These are phyloP conservation scores for Fusarium coicis DNA, from an alignment of 2,329 filamentous ascomycete species.

Conservation along the genomic window DNA sequence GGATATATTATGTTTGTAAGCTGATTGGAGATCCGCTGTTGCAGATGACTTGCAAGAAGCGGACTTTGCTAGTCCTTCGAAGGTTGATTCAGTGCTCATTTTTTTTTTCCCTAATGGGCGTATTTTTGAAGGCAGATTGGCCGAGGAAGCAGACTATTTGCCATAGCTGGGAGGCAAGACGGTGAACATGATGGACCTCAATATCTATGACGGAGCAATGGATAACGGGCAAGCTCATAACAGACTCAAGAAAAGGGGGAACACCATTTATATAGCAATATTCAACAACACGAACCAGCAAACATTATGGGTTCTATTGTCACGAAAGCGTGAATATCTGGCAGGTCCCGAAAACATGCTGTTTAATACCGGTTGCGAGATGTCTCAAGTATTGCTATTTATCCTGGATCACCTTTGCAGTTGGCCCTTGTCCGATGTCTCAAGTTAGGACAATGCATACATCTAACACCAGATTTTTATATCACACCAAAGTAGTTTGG, in stretches of 20 bases:
- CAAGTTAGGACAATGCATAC: background rate
- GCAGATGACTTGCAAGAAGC: background rate
- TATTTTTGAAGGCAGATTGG: background rate
- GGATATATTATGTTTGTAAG: background rate
- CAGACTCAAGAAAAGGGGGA: background rate
- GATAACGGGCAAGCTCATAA: background rate
- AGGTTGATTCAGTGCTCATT: background rate
- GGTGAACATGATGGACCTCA: background rate
- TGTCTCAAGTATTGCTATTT: slow-evolving; percentile 17
- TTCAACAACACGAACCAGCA: background rate
- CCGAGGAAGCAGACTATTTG: background rate
- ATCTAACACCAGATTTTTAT: background rate
- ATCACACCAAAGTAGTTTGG: background rate
- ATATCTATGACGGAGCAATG: no score
- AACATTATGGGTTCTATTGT: background rate
- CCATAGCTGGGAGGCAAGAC: background rate
- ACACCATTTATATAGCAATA: background rate
- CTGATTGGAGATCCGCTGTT: background rate
- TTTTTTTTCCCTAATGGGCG: background rate
- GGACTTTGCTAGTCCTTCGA: background rate
- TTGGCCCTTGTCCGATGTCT: slow-evolving; percentile 7
- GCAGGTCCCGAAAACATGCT: background rate
- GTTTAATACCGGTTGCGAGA: slow-evolving; percentile 4
- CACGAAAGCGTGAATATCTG: slow-evolving; percentile 13
- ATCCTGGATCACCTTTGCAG: background rate